Percentiles rank a stretch among this genome's conserved stretches.
Conservation (phyloP, 805 yeast species). For the Suhomyces sp. region DNA sequence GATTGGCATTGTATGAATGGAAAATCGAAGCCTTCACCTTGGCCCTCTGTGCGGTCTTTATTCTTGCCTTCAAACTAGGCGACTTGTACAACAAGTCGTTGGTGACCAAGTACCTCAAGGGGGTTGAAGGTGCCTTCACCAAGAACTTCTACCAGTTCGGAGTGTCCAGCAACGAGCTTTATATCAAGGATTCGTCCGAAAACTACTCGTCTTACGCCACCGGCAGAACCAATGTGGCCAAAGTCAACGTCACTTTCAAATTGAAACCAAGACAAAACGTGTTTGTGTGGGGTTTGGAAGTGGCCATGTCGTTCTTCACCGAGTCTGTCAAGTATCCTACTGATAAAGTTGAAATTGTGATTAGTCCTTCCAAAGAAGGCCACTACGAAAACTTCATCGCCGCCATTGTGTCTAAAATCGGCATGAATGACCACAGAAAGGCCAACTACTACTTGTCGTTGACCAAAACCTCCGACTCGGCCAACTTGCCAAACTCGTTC, state of each 20-base stretch:
- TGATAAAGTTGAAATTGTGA: slow-evolving; percentile 60
- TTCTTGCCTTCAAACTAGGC: slow-evolving; percentile 57
- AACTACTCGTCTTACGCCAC: slow-evolving; percentile 74
- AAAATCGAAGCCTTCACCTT: slow-evolving; percentile 61
- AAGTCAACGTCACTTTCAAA: slow-evolving; percentile 57
- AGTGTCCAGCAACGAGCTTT: slow-evolving; percentile 41
- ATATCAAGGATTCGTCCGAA: slow-evolving; percentile 61
- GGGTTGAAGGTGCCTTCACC: slow-evolving; percentile 50
- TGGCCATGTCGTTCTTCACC: slow-evolving; percentile 53
- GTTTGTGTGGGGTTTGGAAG: slow-evolving; percentile 64
- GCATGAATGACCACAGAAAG: slow-evolving; percentile 74
- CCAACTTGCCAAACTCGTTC: slow-evolving; percentile 65
- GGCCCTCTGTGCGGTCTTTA: slow-evolving; percentile 47
- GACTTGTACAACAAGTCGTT: slow-evolving; percentile 51
- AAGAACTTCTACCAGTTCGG: slow-evolving; percentile 82
- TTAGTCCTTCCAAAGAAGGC: slow-evolving; percentile 50
- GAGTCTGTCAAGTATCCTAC: slow-evolving; percentile 52
- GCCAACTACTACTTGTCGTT: slow-evolving; percentile 79
- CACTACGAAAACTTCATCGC: slow-evolving; percentile 69
- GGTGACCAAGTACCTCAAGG: slow-evolving; percentile 52
- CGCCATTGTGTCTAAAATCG: slow-evolving; percentile 80
- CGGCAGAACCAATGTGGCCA: slow-evolving; percentile 77
- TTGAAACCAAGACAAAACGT: slow-evolving; percentile 80
- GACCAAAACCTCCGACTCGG: slow-evolving; percentile 75
- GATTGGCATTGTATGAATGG: slow-evolving; percentile 72